phyloP scores from a whole-genome alignment of 495 filamentous ascomycete genomes.

The Echria macrotheca region DNA sequence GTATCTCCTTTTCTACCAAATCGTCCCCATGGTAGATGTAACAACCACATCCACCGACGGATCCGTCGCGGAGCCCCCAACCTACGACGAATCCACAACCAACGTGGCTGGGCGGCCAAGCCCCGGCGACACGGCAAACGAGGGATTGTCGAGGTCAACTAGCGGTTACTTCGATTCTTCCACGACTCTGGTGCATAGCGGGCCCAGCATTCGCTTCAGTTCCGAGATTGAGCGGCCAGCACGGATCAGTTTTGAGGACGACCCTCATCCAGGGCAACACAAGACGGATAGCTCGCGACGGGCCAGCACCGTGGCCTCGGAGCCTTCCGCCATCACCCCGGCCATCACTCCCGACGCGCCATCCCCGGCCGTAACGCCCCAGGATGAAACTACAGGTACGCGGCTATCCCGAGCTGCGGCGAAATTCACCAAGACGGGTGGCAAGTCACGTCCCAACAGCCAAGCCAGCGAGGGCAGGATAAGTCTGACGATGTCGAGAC shows the following conservation, averaged over 20 bases:
- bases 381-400: conserved; percentile 47
- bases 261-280: conserved; percentile 24
- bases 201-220: conserved; percentile 37
- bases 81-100: conserved; percentile 46
- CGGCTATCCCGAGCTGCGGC: conserved; percentile 56
- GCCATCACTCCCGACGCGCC: conserved; percentile 31
- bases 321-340: conserved; percentile 37
- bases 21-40: conserved; percentile 75
- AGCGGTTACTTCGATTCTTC: conserved; percentile 42
- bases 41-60: conserved; percentile 49
- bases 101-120: not conserved
- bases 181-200: conserved; percentile 19
- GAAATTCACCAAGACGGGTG: conserved; percentile 47
- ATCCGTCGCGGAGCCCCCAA: conserved; percentile 46
- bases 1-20: conserved; percentile 93
- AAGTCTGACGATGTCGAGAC: conserved; percentile 59
- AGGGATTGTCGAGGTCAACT: conserved; percentile 27
- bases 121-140: conserved; percentile 3
- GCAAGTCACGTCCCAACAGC: conserved; percentile 62
- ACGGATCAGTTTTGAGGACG: conserved; percentile 34
- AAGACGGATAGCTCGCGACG: conserved; percentile 35
- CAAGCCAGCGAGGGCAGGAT: conserved; percentile 63
- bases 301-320: conserved; percentile 43
- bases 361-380: conserved; percentile 37
- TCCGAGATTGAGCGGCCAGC: conserved; percentile 30